Percentiles rank a stretch among this genome's conserved stretches.
phyloP scores from a whole-genome alignment of 2,329 filamentous ascomycete species.

The Diplodia sapinea region DNA sequence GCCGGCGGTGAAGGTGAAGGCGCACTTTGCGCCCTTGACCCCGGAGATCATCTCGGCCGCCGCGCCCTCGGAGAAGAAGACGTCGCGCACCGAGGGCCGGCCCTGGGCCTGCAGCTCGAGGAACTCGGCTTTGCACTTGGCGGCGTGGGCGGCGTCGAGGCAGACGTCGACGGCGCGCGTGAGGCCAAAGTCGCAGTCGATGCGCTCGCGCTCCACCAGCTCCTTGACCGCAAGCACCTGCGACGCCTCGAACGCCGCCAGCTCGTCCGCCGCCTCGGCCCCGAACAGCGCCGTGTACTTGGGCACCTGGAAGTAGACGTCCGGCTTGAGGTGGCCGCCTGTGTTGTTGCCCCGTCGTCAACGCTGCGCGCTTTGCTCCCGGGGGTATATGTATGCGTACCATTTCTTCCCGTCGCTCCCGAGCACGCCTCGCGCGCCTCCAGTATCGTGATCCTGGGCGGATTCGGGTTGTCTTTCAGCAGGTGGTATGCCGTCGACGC shows the following conservation, averaged over 20 bases:
- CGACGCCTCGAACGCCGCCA: slow-evolving; percentile 35
- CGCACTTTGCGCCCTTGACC: slow-evolving; percentile 36
- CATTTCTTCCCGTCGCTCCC: slow-evolving; percentile 40
- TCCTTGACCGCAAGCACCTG: slow-evolving; percentile 34
- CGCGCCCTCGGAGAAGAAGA: slow-evolving; percentile 32
- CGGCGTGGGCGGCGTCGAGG: slow-evolving; percentile 30
- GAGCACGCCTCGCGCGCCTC: slow-evolving; percentile 39
- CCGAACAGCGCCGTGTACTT: slow-evolving; percentile 31
- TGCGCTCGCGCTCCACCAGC: slow-evolving; percentile 35
- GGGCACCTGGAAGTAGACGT: slow-evolving; percentile 45
- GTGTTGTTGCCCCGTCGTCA: not conserved
- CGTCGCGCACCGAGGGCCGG: slow-evolving; percentile 35
- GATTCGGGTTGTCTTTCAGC: slow-evolving; percentile 33
- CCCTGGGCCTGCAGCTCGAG: slow-evolving; percentile 30
- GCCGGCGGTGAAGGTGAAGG: slow-evolving; percentile 34
- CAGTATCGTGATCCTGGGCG: slow-evolving; percentile 35
- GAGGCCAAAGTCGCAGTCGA: slow-evolving; percentile 40
- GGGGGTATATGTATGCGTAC: slow-evolving; percentile 39
- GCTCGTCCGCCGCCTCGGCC: slow-evolving; percentile 29
- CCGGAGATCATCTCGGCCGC: slow-evolving; percentile 35
- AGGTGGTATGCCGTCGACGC: slow-evolving; percentile 42
- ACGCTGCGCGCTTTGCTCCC: not conserved
- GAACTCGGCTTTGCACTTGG: slow-evolving; percentile 30
- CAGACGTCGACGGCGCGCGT: slow-evolving; percentile 35
- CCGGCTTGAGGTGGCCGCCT: slow-evolving; percentile 37